Conservation (phyloP, 2,329 filamentous ascomycete genomes). For the Clarireedia hainanense region DNA sequence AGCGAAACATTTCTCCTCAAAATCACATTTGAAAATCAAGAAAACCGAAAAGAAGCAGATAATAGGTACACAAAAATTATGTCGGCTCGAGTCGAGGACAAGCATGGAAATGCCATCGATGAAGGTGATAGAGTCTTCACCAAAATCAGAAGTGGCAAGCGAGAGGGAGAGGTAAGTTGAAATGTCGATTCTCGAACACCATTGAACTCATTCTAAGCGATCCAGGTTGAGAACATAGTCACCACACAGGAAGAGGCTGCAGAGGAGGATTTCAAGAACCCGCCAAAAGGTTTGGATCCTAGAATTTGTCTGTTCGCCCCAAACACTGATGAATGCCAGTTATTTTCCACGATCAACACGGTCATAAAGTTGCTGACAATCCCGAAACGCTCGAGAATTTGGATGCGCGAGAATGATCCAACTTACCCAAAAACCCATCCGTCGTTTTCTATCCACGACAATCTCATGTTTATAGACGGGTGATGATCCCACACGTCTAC, state of each 20-base stretch:
- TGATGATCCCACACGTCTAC: no score
- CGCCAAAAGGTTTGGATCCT: constrained; percentile 30
- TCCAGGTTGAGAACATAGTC: constrained; percentile 33
- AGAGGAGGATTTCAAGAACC: constrained; percentile 33
- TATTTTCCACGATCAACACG: constrained; percentile 33
- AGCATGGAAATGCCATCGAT: constrained; percentile 32
- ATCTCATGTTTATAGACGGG: no score
- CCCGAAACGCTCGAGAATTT: constrained; percentile 31
- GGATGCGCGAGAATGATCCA: constrained; percentile 11
- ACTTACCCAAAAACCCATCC: no score
- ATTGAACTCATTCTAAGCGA: neutral
- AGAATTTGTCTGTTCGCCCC: neutral
- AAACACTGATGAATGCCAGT: constrained; percentile 19
- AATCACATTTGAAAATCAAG: neutral
- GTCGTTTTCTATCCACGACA: no score
- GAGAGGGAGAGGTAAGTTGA: constrained; percentile 30
- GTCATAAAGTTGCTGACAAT: constrained; percentile 34
- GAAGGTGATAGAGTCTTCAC: constrained; percentile 36
- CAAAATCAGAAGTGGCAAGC: constrained; percentile 32
- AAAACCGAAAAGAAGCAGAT: neutral
- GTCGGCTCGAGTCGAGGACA: constrained; percentile 24
- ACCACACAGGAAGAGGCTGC: constrained; percentile 30
- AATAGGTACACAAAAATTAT: constrained; percentile 1
- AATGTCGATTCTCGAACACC: neutral
- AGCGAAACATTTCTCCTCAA: neutral